Conservation (phyloP, 2,329 filamentous ascomycete species). For the Pestalotiopsis sp. region DNA sequence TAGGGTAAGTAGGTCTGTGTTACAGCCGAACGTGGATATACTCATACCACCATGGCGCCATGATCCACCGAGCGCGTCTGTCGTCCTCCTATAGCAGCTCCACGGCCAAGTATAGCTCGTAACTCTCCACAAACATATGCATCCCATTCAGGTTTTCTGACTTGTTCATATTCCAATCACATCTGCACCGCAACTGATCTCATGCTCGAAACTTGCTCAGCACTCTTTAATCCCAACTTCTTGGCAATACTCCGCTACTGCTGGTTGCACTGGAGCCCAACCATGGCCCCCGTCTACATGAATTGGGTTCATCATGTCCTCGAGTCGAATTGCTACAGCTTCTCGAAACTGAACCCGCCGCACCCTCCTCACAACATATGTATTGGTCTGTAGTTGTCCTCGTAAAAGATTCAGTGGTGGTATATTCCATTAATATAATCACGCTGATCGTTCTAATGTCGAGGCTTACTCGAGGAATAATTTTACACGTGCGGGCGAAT, state of each 20-base stretch:
- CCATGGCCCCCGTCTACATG: too few relatives aligned
- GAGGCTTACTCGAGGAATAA: background rate
- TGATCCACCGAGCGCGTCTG: background rate
- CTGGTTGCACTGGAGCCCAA: too few relatives aligned
- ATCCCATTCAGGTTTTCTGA: background rate
- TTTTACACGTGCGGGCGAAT: background rate
- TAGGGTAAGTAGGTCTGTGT: background rate
- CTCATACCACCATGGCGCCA: background rate
- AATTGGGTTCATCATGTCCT: too few relatives aligned
- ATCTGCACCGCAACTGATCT: background rate
- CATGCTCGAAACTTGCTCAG: too few relatives aligned
- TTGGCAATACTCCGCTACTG: too few relatives aligned
- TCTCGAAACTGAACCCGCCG: too few relatives aligned
- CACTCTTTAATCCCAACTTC: too few relatives aligned
- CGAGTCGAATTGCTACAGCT: too few relatives aligned
- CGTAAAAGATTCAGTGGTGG: background rate
- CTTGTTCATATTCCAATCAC: background rate
- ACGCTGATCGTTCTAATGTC: background rate
- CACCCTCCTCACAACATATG: too few relatives aligned
- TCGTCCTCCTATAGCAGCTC: background rate
- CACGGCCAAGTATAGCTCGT: background rate
- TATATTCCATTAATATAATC: background rate
- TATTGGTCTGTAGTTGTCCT: background rate
- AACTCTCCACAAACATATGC: background rate
- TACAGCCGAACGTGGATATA: background rate